A percentile compares a stretch with the other conserved stretches of the same genome.
These are phyloP conservation scores for Straminergon stramineum DNA, from an alignment of 225 moss, liverwort and hornwort genomes.

Conservation along the genomic window DNA sequence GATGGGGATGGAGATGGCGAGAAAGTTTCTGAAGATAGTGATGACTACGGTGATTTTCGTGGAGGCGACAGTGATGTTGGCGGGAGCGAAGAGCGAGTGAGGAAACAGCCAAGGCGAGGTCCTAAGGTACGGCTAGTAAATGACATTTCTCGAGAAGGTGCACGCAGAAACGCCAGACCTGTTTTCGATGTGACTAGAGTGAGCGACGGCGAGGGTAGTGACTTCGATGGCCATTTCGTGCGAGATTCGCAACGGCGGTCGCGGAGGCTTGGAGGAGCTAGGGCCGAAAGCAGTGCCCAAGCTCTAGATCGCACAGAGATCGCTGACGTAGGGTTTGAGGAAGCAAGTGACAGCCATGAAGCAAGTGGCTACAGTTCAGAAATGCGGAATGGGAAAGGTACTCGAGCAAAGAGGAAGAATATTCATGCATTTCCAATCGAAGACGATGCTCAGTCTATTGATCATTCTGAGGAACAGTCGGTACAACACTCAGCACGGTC, in stretches of 20 bases:
- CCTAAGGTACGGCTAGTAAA: conserved; percentile 71
- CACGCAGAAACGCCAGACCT: conserved; percentile 39
- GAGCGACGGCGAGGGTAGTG: conserved; percentile 63
- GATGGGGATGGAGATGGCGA: conserved; percentile 29
- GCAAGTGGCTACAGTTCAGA: conserved; percentile 2
- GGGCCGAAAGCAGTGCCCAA: neutral
- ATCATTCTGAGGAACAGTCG: conserved; percentile 2
- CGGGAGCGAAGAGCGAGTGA: conserved; percentile 26
- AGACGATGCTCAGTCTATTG: neutral
- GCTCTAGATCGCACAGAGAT: neutral
- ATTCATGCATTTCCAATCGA: neutral
- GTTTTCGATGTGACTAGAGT: conserved; percentile 29
- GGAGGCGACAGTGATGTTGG: conserved; percentile 16
- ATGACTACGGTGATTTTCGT: conserved; percentile 23
- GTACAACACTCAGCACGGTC: neutral
- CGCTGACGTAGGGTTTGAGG: neutral
- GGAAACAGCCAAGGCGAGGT: conserved; percentile 60
- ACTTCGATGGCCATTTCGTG: conserved; percentile 33
- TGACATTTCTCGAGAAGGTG: conserved; percentile 66
- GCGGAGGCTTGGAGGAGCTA: neutral
- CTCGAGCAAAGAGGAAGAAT: neutral
- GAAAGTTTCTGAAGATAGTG: conserved; percentile 32
- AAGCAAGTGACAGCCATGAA: conserved; percentile 9
- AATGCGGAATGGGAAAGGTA: conserved; percentile 3
- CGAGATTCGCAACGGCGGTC: conserved; percentile 1